These are phyloP conservation scores for Populus hybrid DNA, from an alignment of 441 rosid genomes.

Conservation along the genomic window DNA sequence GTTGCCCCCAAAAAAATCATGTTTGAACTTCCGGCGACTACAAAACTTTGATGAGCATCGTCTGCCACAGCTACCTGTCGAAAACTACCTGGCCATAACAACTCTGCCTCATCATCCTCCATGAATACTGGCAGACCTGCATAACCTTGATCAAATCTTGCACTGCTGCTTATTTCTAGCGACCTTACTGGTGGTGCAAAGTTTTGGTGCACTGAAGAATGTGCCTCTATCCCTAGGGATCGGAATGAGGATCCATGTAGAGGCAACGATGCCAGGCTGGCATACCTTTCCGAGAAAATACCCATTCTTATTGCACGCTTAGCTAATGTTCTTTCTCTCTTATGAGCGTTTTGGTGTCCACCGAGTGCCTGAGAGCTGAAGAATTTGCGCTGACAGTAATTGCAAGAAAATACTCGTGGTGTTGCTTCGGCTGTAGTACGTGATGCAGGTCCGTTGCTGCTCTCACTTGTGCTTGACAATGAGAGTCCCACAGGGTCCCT, in stretches of 20 bases:
- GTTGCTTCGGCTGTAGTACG: conserved; percentile 27
- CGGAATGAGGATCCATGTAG: conserved; percentile 36
- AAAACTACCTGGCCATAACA: conserved; percentile 49
- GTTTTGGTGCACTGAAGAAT: conserved; percentile 40
- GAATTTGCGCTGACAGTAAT: conserved; percentile 51
- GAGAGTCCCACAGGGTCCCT: conserved; percentile 43
- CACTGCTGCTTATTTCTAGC: conserved; percentile 21
- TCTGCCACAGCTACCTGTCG: conserved; percentile 28
- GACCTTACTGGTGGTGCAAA: conserved; percentile 24
- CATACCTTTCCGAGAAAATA: conserved; percentile 40
- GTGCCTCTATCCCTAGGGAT: conserved; percentile 47
- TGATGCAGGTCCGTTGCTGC: conserved; percentile 44
- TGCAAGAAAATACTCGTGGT: conserved; percentile 47
- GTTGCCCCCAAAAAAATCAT: conserved; percentile 26
- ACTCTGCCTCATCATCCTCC: conserved; percentile 44
- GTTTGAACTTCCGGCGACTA: conserved; percentile 29
- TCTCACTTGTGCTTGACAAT: conserved; percentile 61
- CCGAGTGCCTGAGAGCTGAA: conserved; percentile 59
- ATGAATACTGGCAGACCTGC: conserved; percentile 32
- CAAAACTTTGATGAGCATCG: conserved; percentile 17
- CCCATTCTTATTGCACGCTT: conserved; percentile 51
- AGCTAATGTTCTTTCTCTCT: conserved; percentile 48
- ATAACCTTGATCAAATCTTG: conserved; percentile 28
- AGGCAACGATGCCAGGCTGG: conserved; percentile 40
- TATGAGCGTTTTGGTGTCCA: conserved; percentile 56